Conservation (phyloP, 306 rosid species). For the Pterocarpus santalinus region DNA sequence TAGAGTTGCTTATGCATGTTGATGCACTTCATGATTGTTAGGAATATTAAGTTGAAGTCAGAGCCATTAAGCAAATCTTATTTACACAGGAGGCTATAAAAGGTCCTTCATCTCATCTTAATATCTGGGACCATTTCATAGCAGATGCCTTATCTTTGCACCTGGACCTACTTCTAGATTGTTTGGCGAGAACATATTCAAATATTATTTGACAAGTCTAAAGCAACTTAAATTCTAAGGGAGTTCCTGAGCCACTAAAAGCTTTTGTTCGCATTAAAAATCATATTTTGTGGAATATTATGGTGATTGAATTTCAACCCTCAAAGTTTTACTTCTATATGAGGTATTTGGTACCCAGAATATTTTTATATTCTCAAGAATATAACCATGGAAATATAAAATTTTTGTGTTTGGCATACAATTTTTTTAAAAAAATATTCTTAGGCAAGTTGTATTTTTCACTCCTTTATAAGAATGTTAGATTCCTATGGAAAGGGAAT, state of each 20-base stretch:
- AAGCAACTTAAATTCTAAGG: not conserved
- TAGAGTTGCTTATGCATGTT: slow-evolving; percentile 34
- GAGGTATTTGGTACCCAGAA: no score
- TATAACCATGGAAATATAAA: no score
- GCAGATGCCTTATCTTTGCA: not conserved
- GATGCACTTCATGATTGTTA: slow-evolving; percentile 48
- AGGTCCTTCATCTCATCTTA: slow-evolving; percentile 7
- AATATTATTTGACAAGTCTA: not conserved
- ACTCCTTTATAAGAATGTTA: no score
- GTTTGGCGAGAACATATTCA: not conserved
- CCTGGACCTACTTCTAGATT: slow-evolving; percentile 1
- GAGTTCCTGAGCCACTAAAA: slow-evolving; percentile 9
- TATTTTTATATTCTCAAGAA: no score
- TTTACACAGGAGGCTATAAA: slow-evolving; percentile 9
- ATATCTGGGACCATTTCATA: slow-evolving; percentile 1
- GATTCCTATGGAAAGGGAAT: no score
- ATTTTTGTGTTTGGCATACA: no score
- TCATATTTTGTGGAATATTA: not conserved
- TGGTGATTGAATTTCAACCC: not conserved
- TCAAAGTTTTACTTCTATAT: not conserved
- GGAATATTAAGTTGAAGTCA: slow-evolving; percentile 18
- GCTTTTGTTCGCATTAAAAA: not conserved
- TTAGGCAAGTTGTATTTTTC: no score
- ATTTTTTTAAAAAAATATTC: no score
- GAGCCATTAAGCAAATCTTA: not conserved